A percentile compares a stretch with the other conserved stretches of the same genome.
Conservation (phyloP, 2,329 filamentous ascomycete genomes). For the Ophiocordyceps camponoti-saundersi region DNA sequence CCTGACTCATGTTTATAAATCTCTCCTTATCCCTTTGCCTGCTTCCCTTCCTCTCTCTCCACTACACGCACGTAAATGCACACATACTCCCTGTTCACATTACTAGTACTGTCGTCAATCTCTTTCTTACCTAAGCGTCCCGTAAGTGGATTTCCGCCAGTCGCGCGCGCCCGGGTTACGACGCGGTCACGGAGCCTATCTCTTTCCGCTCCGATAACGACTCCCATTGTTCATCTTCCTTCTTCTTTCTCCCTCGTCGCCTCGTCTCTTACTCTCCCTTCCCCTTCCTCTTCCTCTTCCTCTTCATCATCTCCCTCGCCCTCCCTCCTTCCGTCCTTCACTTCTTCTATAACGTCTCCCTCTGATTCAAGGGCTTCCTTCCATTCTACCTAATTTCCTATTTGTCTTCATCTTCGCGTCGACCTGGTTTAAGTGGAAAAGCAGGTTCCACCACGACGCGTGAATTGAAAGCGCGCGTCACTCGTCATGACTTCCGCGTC, state of each 20-base stretch:
- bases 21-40: too few relatives aligned
- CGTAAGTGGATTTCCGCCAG: too few relatives aligned
- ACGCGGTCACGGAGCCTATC: too few relatives aligned
- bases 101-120: too few relatives aligned
- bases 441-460: not conserved
- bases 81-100: too few relatives aligned
- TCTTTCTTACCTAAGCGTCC: too few relatives aligned
- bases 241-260: not conserved
- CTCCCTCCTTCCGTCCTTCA: not conserved
- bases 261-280: not conserved
- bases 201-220: too few relatives aligned
- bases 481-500: not conserved
- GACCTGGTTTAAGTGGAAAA: not conserved
- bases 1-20: too few relatives aligned
- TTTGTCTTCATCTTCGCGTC: not conserved
- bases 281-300: not conserved
- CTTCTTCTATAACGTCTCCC: not conserved
- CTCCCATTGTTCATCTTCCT: not conserved
- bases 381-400: not conserved
- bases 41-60: too few relatives aligned
- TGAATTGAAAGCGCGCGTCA: not conserved
- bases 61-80: too few relatives aligned
- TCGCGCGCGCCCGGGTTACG: too few relatives aligned
- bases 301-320: not conserved
- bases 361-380: not conserved